Base-by-base conservation (phyloP, 2,329 filamentous ascomycete species). In the Parastagonospora avenae region DNA sequence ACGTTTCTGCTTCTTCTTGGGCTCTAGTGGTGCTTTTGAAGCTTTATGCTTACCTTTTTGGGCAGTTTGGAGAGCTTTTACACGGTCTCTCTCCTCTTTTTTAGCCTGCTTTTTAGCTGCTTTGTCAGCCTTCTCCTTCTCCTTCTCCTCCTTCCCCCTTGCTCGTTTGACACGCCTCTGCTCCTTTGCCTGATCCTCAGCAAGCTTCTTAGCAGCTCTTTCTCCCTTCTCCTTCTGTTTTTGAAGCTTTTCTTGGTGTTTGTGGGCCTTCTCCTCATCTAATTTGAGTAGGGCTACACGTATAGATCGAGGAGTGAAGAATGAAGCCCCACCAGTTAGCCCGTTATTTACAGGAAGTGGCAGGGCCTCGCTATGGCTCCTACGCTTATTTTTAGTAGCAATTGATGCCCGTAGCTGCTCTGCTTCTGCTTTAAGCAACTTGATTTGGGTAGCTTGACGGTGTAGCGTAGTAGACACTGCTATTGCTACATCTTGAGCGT, bases 1-100 rank as follows among this genome's bases (percentile, higher is more conserved):
- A 9, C n/a, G 15, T 7, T 27, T 27, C 16, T 39, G 14, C 10
- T 27, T n/a, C 11, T 39, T 39, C 12, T 27, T 15, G n/a, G 36
- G 35, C 35, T 38, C 19, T 4, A 11, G 2, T 27, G 4, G 15
- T 6, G 5, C 36, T 39, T 33, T 40, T 46, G 28, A 40, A 33
- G 44, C 36, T 33, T 46, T 46, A 11, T 29, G 36, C 28, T 40
- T 46, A 31, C 44, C 36, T 33, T 24, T 40, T 46, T 32, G 27
- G 44, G 44, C 9, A 9, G 11, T 4, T 46, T 46, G 14, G 11
- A 46, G 3, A 46, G 44, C 44, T 33, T 46, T 46, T 15, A 33
- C 2, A 28, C 14, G 3, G 44, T 39, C 30, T 40, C 10, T 27
- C 8, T 32, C 19, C 14, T 46, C 8, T 16, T 33, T 40, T n/a